Evolutionary conservation across 176 grass and related monocot species (phyloP).

Genomic region (Raddia distichophylla): DNA sequence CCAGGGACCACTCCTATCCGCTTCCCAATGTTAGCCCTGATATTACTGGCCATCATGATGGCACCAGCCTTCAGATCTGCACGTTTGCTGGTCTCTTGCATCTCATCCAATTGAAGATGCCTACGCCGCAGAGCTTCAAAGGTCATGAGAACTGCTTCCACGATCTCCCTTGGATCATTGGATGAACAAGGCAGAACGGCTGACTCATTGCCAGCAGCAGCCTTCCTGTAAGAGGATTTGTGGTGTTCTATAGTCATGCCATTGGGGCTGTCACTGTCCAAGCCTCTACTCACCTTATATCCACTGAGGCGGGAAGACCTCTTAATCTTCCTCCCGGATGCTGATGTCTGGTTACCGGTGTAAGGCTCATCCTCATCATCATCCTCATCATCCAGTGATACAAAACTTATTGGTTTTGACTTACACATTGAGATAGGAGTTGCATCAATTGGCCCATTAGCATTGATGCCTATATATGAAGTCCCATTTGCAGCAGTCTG

Average conservation of each 20-base stretch:
- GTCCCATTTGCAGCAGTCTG: slow-evolving; percentile 39
- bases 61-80: slow-evolving; percentile 72
- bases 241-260: slow-evolving; percentile 45
- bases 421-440: slow-evolving; percentile 59
- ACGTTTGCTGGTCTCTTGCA: slow-evolving; percentile 62
- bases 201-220: slow-evolving; percentile 37
- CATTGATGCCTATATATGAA: slow-evolving; percentile 3
- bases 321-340: slow-evolving; percentile 66
- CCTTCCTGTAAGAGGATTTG: slow-evolving; percentile 41
- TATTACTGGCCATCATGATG: slow-evolving; percentile 59
- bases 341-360: slow-evolving; percentile 50
- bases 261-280: slow-evolving; percentile 27
- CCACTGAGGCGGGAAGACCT: slow-evolving; percentile 40
- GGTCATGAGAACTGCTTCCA: slow-evolving; percentile 75
- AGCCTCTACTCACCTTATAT: slow-evolving; percentile 29
- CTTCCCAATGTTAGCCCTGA: slow-evolving; percentile 72
- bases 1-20: slow-evolving; percentile 73
- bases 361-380: slow-evolving; percentile 49
- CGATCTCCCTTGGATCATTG: slow-evolving; percentile 59
- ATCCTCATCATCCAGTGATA: slow-evolving; percentile 49
- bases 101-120: slow-evolving; percentile 79
- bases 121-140: slow-evolving; percentile 84
- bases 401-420: slow-evolving; percentile 15
- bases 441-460: slow-evolving; percentile 51
- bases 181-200: slow-evolving; percentile 47